These are phyloP conservation scores for Claviceps spartinae DNA, from an alignment of 2,329 filamentous ascomycete species.

Conservation along the genomic window DNA sequence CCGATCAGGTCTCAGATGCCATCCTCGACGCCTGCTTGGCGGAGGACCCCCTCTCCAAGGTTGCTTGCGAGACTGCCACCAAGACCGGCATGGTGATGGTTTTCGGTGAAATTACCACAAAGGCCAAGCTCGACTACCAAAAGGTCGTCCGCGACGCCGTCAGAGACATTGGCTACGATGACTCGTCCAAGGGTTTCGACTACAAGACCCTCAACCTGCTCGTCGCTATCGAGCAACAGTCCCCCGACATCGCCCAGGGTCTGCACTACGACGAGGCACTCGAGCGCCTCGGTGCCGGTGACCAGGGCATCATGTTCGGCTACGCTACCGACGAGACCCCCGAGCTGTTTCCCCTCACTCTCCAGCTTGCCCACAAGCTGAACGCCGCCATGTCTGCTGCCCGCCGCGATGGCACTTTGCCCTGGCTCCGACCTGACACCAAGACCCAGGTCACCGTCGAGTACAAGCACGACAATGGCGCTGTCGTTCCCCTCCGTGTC, in stretches of 20 bases:
- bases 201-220: conserved; percentile 99
- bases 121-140: conserved; percentile 92
- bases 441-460: conserved; percentile 99
- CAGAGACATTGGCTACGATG: conserved; percentile 98
- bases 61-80: conserved; percentile 97
- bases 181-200: conserved; percentile 95
- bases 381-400: conserved; percentile 89
- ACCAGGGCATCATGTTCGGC: conserved; percentile 99
- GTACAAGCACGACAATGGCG: conserved; percentile 93
- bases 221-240: conserved; percentile 98
- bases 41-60: conserved; percentile 94
- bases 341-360: conserved; percentile 87
- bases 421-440: conserved; percentile 96
- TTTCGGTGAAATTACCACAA: conserved; percentile 97
- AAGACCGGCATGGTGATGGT: conserved; percentile 99
- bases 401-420: conserved; percentile 72
- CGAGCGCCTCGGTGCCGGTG: conserved; percentile 95
- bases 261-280: conserved; percentile 96
- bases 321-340: conserved; percentile 99
- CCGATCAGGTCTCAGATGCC: conserved; percentile 96
- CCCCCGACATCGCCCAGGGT: conserved; percentile 96
- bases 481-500: conserved; percentile 80
- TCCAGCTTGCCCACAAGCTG: conserved; percentile 91
- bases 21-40: conserved; percentile 94
- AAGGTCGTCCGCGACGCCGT: conserved; percentile 88